Conservation (phyloP, 352 stramenopile species). For the Phytophthora europaea region DNA sequence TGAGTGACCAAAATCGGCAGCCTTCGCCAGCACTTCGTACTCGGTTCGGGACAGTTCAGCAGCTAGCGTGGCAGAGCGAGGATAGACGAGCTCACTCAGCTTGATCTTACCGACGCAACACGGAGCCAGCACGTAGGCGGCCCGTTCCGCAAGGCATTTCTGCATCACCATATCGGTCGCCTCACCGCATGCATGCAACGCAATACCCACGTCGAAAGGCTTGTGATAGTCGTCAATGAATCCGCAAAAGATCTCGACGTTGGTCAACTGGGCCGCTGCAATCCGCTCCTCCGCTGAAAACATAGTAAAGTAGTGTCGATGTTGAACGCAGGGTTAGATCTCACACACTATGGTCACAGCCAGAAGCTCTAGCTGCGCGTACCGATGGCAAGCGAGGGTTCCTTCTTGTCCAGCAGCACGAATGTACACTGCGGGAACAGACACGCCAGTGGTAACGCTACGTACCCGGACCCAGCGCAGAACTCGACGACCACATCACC, state of each 20-base stretch:
- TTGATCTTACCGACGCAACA: conserved; percentile 90
- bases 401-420: conserved; percentile 84
- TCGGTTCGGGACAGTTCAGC: conserved; percentile 60
- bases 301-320: background rate
- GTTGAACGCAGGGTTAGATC: background rate
- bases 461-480: conserved; percentile 81
- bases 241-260: conserved; percentile 81
- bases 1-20: conserved; percentile 79
- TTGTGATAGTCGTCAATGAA: conserved; percentile 77
- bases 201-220: conserved; percentile 83
- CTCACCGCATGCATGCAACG: conserved; percentile 83
- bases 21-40: conserved; percentile 83
- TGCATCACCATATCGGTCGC: conserved; percentile 87
- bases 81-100: conserved; percentile 66
- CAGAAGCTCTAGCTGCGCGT: conserved; percentile 2
- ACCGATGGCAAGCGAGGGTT: conserved; percentile 83
- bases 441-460: conserved; percentile 77
- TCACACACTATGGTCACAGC: background rate
- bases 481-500: conserved; percentile 87
- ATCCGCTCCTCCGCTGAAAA: conserved; percentile 70
- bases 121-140: conserved; percentile 80
- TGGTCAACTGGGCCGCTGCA: conserved; percentile 61
- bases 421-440: conserved; percentile 82
- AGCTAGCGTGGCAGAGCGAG: conserved; percentile 60
- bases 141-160: conserved; percentile 66